Evolutionary conservation across 768 basidiomycete genomes (phyloP).

Genomic region (Tulasnella sp.): DNA sequence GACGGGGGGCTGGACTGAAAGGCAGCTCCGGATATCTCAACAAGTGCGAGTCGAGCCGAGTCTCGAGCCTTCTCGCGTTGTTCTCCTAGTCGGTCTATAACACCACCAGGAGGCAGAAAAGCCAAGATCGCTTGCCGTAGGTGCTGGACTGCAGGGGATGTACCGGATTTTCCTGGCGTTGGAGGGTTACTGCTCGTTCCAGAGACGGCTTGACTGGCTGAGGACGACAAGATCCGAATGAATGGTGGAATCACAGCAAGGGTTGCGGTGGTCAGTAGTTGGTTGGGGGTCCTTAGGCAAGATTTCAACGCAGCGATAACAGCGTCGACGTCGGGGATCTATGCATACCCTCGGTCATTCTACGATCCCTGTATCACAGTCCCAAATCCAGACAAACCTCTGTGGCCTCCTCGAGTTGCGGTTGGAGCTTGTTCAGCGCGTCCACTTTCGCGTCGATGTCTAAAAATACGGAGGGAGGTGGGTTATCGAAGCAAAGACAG

Average conservation of each 20-base stretch:
- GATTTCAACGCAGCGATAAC: slow-evolving; percentile 71
- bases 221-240: slow-evolving; percentile 62
- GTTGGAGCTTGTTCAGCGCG: slow-evolving; percentile 76
- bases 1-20: slow-evolving; percentile 58
- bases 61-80: slow-evolving; percentile 67
- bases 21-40: slow-evolving; percentile 71
- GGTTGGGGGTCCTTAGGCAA: slow-evolving; percentile 78
- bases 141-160: slow-evolving; percentile 36
- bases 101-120: slow-evolving; percentile 73
- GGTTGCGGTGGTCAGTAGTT: slow-evolving; percentile 78
- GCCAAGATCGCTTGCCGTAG: slow-evolving; percentile 70
- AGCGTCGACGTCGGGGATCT: slow-evolving; percentile 76
- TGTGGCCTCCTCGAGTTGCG: slow-evolving; percentile 67
- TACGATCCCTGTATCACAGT: background rate
- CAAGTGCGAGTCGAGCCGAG: slow-evolving; percentile 76
- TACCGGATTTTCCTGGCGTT: slow-evolving; percentile 51
- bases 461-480: background rate
- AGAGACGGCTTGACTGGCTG: slow-evolving; percentile 50
- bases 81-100: slow-evolving; percentile 84
- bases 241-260: slow-evolving; percentile 69
- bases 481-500: background rate
- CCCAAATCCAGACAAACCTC: slow-evolving; percentile 54
- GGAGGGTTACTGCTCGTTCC: background rate
- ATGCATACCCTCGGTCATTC: slow-evolving; percentile 12
- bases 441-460: slow-evolving; percentile 61